Conservation (phyloP, 768 basidiomycete genomes). For the Suillus alpinus region DNA sequence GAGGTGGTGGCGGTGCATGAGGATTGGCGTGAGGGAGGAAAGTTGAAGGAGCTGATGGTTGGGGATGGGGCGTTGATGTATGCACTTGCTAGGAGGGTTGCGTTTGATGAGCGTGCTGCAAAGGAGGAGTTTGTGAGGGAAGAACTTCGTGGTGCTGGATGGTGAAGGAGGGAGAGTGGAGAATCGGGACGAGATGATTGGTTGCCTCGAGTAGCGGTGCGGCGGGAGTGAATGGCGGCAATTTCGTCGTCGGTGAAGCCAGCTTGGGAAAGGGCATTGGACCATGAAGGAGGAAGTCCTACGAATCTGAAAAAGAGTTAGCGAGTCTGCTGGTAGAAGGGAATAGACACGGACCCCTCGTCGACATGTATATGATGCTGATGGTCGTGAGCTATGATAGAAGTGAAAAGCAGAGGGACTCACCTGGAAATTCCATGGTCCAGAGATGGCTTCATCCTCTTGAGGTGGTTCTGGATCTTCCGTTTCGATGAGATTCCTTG, state of each 20-base stretch:
- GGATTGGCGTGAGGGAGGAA: not conserved
- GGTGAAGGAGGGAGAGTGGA: conserved; percentile 28
- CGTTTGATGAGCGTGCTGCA: not conserved
- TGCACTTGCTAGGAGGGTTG: not conserved
- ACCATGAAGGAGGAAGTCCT: conserved; percentile 76
- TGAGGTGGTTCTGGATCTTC: conserved; percentile 14
- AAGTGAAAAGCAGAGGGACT: conserved; percentile 15
- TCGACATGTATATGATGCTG: conserved; percentile 81
- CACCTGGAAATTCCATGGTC: conserved; percentile 78
- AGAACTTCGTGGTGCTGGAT: conserved; percentile 24
- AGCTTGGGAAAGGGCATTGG: conserved; percentile 52
- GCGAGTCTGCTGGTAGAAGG: too few relatives aligned
- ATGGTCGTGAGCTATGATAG: conserved; percentile 4
- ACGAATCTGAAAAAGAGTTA: conserved; percentile 39
- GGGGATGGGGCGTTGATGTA: not conserved
- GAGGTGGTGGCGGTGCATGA: not conserved
- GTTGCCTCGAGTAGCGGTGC: conserved; percentile 14
- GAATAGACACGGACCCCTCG: conserved; percentile 50
- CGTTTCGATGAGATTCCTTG: conserved; percentile 21
- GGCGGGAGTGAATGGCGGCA: conserved; percentile 47
- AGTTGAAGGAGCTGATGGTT: not conserved
- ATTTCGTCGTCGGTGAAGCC: conserved; percentile 75
- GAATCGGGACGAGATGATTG: conserved; percentile 11
- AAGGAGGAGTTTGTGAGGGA: conserved; percentile 10
- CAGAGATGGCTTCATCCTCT: conserved; percentile 59